Base-by-base conservation (phyloP, 139 green algal species). In the Penium margaritaceum region DNA sequence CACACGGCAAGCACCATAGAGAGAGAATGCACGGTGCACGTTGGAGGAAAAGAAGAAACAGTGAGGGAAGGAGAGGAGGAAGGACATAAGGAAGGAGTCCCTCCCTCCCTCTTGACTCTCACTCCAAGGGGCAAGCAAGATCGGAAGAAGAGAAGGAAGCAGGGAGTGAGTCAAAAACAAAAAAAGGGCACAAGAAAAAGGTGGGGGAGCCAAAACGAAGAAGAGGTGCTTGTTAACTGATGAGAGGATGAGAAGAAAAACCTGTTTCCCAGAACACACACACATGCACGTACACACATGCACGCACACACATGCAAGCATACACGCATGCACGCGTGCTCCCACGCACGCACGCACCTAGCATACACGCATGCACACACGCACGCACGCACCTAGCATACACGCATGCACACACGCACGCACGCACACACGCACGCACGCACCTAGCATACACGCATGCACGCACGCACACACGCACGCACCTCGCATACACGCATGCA, bases 211-310 rank as follows among this genome's bases (percentile, higher is more conserved):
- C 1, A 57, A 21, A 57, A 57, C n/a, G 46, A 21, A 57, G 46
- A 57, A 57, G 0, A 0, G 0, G 24, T n/a, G 46, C 46, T n/a
- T n/a, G n/a, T n/a, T n/a, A n/a, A n/a, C n/a, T n/a, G n/a, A n/a
- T n/a, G n/a, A n/a, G n/a, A n/a, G n/a, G n/a, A n/a, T n/a, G n/a
- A n/a, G n/a, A n/a, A n/a, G n/a, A n/a, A n/a, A n/a, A 9, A 80
- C 47, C 78, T 84, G 74, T 17, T 21, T 33, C 24, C 24, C 0
- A 21, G 30, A 6, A 60, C 51, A 60, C 17, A 60, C 51, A 60
- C 15, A 58, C 47, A 58, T n/a, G 12, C 47, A 6, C 47, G 17
- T 21, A n/a, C 47, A 27, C 47, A 58, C 6, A 21, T n/a, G 17
- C 47, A 58, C 47, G 29, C 47, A 30, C 14, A 6, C 47, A 15